phyloP scores from a whole-genome alignment of 495 filamentous ascomycete genomes.

The Aspergillus mulundensis region DNA sequence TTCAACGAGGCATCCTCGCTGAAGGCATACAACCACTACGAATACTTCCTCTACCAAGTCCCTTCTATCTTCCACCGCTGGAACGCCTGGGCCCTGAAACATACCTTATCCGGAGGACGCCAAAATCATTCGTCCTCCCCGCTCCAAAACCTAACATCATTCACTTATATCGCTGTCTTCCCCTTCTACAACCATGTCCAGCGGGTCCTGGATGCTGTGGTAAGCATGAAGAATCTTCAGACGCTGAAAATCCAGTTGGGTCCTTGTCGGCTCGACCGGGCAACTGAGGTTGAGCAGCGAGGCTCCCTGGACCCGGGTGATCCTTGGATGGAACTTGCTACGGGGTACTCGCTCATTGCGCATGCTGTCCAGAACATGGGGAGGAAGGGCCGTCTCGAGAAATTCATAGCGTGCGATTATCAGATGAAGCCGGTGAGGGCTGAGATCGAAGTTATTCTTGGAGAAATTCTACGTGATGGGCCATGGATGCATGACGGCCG shows the following conservation, averaged over 20 bases:
- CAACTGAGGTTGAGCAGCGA: constrained; percentile 34
- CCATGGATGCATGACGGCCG: constrained; percentile 30
- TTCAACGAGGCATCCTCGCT: constrained; percentile 43
- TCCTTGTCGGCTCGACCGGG: constrained; percentile 27
- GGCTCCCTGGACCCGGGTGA: constrained; percentile 42
- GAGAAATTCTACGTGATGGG: constrained; percentile 18
- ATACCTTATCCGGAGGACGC: not conserved
- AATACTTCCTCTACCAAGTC: constrained; percentile 38
- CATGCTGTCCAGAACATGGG: constrained; percentile 25
- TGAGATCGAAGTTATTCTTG: constrained; percentile 24
- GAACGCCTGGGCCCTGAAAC: constrained; percentile 16
- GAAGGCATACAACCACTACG: constrained; percentile 42
- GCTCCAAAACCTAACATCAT: constrained; percentile 24
- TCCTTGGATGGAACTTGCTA: constrained; percentile 43
- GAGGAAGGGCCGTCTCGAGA: constrained; percentile 14
- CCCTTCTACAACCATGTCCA: constrained; percentile 45
- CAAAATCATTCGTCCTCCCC: constrained; percentile 10
- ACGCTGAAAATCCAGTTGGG: constrained; percentile 32
- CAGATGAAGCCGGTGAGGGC: constrained; percentile 27
- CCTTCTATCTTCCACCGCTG: constrained; percentile 35
- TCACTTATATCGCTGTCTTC: constrained; percentile 42
- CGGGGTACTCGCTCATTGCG: constrained; percentile 36
- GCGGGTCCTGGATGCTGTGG: constrained; percentile 28
- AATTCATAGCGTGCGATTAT: constrained; percentile 30
- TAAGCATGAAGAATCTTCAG: constrained; percentile 26